These are phyloP conservation scores for Lojkania enalia DNA, from an alignment of 2,329 filamentous ascomycete genomes.

Conservation along the genomic window DNA sequence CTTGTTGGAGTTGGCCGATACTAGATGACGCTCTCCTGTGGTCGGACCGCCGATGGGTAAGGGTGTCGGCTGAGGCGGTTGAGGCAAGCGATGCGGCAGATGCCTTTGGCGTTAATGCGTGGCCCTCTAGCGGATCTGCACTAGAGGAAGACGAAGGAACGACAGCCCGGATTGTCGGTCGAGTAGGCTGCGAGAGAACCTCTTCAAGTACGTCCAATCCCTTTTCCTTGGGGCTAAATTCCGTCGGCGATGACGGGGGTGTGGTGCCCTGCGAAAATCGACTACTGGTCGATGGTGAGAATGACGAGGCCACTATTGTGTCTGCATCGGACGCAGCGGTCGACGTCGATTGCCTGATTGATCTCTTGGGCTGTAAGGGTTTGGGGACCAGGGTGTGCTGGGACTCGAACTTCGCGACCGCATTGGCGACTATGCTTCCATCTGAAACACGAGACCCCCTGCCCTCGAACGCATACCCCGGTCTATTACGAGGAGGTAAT, in stretches of 20 bases:
- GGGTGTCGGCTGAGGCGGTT: slow-evolving; percentile 29
- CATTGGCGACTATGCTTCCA: slow-evolving; percentile 41
- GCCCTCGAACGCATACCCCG: slow-evolving; percentile 44
- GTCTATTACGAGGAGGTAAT: slow-evolving; percentile 42
- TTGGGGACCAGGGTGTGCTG: slow-evolving; percentile 37
- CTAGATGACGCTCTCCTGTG: slow-evolving; percentile 35
- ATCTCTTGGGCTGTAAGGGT: slow-evolving; percentile 39
- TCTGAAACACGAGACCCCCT: slow-evolving; percentile 46
- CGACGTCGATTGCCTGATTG: slow-evolving; percentile 41
- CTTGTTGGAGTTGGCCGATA: slow-evolving; percentile 28
- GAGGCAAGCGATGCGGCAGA: slow-evolving; percentile 44
- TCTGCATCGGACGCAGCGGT: slow-evolving; percentile 46
- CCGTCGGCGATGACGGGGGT: slow-evolving; percentile 41
- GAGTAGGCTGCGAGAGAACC: slow-evolving; percentile 24
- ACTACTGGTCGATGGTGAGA: slow-evolving; percentile 42
- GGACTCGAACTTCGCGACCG: slow-evolving; percentile 43
- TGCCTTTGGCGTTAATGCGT: slow-evolving; percentile 41
- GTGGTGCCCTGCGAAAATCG: slow-evolving; percentile 45
- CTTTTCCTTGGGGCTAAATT: slow-evolving; percentile 33
- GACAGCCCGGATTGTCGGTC: slow-evolving; percentile 44
- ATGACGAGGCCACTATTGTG: slow-evolving; percentile 41
- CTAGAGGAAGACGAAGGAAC: slow-evolving; percentile 41
- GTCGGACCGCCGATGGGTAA: slow-evolving; percentile 18
- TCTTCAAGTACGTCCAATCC: slow-evolving; percentile 41
- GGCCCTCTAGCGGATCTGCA: slow-evolving; percentile 30